Conservation (phyloP, 2,329 filamentous ascomycete species). For the Monilinia polystroma region DNA sequence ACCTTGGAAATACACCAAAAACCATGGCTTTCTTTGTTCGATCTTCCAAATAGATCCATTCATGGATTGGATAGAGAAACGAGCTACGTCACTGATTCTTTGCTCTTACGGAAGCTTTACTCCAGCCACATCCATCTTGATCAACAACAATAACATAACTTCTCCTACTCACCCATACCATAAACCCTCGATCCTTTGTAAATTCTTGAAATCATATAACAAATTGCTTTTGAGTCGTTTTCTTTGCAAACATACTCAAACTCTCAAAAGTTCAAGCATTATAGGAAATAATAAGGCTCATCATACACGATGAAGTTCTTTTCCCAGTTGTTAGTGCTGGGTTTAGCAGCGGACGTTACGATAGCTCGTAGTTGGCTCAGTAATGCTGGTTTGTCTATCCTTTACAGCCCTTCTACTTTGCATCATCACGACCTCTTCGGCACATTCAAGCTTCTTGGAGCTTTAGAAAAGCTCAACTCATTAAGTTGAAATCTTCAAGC, state of each 20-base stretch:
- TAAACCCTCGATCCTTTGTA: background rate
- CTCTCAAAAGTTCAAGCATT: background rate
- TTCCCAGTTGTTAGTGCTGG: slow-evolving; percentile 66
- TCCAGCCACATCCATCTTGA: slow-evolving; percentile 15
- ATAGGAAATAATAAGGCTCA: background rate
- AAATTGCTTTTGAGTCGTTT: background rate
- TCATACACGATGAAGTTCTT: slow-evolving; percentile 69
- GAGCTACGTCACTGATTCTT: slow-evolving; percentile 3
- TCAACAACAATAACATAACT: slow-evolving; percentile 13
- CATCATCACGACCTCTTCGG: background rate
- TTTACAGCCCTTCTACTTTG: background rate
- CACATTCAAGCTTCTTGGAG: slow-evolving; percentile 19
- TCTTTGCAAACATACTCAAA: background rate
- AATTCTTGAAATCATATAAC: background rate
- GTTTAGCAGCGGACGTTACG: slow-evolving; percentile 68
- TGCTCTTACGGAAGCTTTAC: slow-evolving; percentile 15
- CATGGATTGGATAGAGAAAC: background rate
- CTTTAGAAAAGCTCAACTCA: slow-evolving; percentile 7
- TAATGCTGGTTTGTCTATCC: slow-evolving; percentile 68
- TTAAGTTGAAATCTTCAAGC: background rate
- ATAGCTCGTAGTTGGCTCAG: slow-evolving; percentile 80
- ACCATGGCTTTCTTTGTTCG: background rate
- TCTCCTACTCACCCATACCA: background rate
- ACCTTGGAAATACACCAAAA: background rate
- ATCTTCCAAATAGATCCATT: background rate